Evolutionary conservation across 257 asterid species (phyloP).

Genomic region (Cordia subcordata): DNA sequence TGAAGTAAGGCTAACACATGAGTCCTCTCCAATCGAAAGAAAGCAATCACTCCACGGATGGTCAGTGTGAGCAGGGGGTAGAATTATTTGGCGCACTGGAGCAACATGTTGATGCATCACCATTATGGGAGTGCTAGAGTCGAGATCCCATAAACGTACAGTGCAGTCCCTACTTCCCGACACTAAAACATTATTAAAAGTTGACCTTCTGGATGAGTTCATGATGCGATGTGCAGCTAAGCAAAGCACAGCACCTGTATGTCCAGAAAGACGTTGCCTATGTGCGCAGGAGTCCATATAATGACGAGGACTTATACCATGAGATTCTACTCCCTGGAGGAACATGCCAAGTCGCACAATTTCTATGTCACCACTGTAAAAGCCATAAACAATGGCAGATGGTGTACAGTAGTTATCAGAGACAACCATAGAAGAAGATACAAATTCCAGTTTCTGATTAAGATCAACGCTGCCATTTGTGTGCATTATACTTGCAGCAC

Average conservation of each 20-base stretch:
- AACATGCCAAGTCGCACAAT: constrained; percentile 59
- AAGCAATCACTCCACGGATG: constrained; percentile 90
- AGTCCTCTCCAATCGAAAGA: constrained; percentile 81
- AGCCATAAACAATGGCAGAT: constrained; percentile 84
- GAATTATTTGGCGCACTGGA: constrained; percentile 87
- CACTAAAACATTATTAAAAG: constrained; percentile 58
- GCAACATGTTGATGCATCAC: constrained; percentile 92
- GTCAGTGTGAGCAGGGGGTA: constrained; percentile 59
- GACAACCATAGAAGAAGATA: constrained; percentile 91
- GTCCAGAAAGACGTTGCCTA: constrained; percentile 62
- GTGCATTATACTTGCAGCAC: constrained; percentile 18
- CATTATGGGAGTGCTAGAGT: constrained; percentile 51
- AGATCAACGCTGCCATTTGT: constrained; percentile 20
- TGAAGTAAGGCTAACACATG: constrained; percentile 70
- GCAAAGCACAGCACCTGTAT: constrained; percentile 80
- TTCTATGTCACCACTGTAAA: constrained; percentile 70
- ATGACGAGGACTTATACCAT: constrained; percentile 25
- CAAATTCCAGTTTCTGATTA: constrained; percentile 38
- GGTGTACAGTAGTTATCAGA: constrained; percentile 62
- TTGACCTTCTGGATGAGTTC: constrained; percentile 39
- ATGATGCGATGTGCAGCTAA: constrained; percentile 79
- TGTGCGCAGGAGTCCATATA: constrained; percentile 34
- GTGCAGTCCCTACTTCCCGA: constrained; percentile 97
- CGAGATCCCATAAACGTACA: constrained; percentile 90
- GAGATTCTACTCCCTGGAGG: constrained; percentile 42